Evolutionary conservation across 768 basidiomycete genomes (phyloP).

Genomic region (Postia placenta): DNA sequence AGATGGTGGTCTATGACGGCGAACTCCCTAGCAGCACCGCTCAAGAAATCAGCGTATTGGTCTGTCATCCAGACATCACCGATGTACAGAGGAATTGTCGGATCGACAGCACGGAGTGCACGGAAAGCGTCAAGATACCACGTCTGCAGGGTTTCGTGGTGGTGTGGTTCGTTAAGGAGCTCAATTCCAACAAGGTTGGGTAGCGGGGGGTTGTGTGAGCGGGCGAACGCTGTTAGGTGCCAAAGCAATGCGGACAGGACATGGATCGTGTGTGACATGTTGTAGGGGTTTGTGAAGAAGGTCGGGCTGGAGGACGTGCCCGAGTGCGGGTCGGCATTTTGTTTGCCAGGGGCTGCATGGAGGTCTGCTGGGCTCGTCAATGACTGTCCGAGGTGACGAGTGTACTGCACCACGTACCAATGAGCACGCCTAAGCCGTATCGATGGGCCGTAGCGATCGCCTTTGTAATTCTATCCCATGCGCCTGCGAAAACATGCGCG

Average conservation of each 20-base stretch:
- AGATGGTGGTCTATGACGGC: constrained; percentile 77
- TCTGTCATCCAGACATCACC: constrained; percentile 72
- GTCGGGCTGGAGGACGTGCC: constrained; percentile 48
- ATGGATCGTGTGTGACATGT: constrained; percentile 41
- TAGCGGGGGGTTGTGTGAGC: constrained; percentile 29
- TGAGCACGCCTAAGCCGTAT: constrained; percentile 64
- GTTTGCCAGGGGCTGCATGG: constrained; percentile 71
- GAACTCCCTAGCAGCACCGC: constrained; percentile 24
- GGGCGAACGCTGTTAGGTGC: constrained; percentile 29
- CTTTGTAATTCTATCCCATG: constrained; percentile 57
- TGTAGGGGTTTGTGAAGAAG: constrained; percentile 41
- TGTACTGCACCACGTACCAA: constrained; percentile 46
- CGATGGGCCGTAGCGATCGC: constrained; percentile 54
- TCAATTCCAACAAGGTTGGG: constrained; percentile 50
- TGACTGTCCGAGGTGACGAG: not conserved
- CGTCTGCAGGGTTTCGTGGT: constrained; percentile 39
- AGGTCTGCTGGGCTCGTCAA: constrained; percentile 39
- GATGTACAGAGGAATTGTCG: constrained; percentile 62
- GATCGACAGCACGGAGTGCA: constrained; percentile 43
- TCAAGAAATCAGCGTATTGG: constrained; percentile 53
- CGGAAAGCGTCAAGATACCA: constrained; percentile 62
- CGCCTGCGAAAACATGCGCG: constrained; percentile 47
- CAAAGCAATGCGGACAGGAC: constrained; percentile 41
- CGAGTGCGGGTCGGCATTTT: constrained; percentile 62
- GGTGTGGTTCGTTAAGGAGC: constrained; percentile 55